Conservation (phyloP, 129 eudicot species). For the Centella asiatica region DNA sequence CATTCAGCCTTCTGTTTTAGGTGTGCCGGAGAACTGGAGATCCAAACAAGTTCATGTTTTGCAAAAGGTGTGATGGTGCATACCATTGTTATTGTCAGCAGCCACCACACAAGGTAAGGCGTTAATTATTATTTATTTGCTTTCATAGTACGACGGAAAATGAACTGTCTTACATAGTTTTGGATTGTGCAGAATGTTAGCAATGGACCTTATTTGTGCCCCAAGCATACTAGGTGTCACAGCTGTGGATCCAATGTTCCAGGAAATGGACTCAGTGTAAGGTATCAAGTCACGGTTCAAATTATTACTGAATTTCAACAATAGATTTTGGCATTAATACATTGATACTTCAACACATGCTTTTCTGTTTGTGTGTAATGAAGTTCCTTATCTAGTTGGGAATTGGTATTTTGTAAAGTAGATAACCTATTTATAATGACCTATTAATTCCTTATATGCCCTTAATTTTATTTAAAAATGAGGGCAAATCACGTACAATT, state of each 20-base stretch:
- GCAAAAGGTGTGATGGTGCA: constrained; percentile 98
- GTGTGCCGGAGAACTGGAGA: constrained; percentile 85
- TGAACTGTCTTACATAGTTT: constrained; percentile 6
- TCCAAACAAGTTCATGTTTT: constrained; percentile 82
- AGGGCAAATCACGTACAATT: too few species aligned
- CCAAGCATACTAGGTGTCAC: constrained; percentile 95
- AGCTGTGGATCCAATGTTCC: constrained; percentile 92
- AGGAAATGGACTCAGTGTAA: constrained; percentile 89
- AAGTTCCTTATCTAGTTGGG: not conserved
- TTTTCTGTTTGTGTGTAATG: not conserved
- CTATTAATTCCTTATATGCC: too few species aligned
- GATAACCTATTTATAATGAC: not conserved
- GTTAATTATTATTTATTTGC: not conserved
- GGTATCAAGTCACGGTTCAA: constrained; percentile 29
- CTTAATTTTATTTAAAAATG: too few species aligned
- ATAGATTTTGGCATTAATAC: not conserved
- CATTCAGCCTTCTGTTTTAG: constrained; percentile 30
- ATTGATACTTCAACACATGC: not conserved
- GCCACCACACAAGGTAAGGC: constrained; percentile 89
- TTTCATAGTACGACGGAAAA: not conserved
- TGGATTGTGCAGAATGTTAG: constrained; percentile 59
- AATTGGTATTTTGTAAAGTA: too few species aligned
- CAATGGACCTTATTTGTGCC: constrained; percentile 91
- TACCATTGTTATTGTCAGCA: constrained; percentile 98
- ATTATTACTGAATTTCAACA: too few species aligned